phyloP scores from a whole-genome alignment of 495 filamentous ascomycete genomes.

The Aspergillus olivimuriae region DNA sequence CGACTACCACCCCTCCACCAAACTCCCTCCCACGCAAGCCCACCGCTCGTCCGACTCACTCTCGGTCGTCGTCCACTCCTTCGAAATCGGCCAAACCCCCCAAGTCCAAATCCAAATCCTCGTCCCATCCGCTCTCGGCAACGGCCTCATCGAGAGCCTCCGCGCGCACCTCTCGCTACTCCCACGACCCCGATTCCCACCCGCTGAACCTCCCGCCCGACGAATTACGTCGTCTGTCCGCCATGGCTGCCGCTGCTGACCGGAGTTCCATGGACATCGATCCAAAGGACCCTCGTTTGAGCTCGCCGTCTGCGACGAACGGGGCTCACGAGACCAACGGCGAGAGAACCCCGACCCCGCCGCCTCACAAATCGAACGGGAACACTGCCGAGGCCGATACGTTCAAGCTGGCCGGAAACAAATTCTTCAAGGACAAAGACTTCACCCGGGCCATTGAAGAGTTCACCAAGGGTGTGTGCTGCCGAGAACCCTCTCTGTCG shows the following conservation, averaged over 20 bases:
- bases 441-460: constrained; percentile 80
- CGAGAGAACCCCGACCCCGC: constrained; percentile 63
- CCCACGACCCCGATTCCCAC: constrained; percentile 64
- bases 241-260: constrained; percentile 61
- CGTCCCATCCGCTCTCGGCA: constrained; percentile 2
- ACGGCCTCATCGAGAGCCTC: background rate
- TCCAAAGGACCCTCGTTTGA: constrained; percentile 40
- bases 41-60: constrained; percentile 9
- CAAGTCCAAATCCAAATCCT: constrained; percentile 11
- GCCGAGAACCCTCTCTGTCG: constrained; percentile 2
- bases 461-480: constrained; percentile 78
- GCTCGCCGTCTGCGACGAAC: constrained; percentile 36
- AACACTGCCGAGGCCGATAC: constrained; percentile 68
- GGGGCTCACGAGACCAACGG: constrained; percentile 46
- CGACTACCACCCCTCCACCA: constrained; percentile 12
- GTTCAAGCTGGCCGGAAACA: constrained; percentile 90
- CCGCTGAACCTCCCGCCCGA: constrained; percentile 84
- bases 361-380: constrained; percentile 66
- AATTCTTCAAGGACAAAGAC: constrained; percentile 88
- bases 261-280: constrained; percentile 76
- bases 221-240: constrained; percentile 69
- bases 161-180: constrained; percentile 28
- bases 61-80: constrained; percentile 18
- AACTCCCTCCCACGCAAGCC: constrained; percentile 18
- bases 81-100: constrained; percentile 12